Percentiles rank a stretch among this genome's conserved stretches.
Evolutionary conservation across 1,284 basidiomycete species (phyloP).

Genomic region (Sutorius eximius): DNA sequence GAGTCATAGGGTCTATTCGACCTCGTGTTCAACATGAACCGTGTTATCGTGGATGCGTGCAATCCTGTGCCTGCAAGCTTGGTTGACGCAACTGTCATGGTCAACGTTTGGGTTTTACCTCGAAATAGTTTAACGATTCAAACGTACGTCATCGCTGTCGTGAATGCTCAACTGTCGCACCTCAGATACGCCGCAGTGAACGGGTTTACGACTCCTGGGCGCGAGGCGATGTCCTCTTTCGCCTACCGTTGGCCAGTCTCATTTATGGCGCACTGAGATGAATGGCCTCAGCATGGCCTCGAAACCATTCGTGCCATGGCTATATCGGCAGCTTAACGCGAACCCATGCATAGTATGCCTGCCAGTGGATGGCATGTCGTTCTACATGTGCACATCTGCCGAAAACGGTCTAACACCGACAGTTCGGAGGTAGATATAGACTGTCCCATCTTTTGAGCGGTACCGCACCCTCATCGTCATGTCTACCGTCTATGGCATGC

Average conservation of each 20-base stretch:
- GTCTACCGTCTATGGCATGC: constrained; percentile 50
- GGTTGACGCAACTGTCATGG: constrained; percentile 11
- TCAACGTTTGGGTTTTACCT: constrained; percentile 26
- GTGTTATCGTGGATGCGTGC: constrained; percentile 15
- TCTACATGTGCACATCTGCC: constrained; percentile 20
- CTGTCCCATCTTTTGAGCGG: not conserved
- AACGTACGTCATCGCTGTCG: constrained; percentile 32
- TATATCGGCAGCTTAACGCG: constrained; percentile 27
- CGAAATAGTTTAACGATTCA: constrained; percentile 14
- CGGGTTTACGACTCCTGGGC: constrained; percentile 14
- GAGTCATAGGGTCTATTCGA: constrained; percentile 14
- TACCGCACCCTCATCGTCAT: constrained; percentile 14
- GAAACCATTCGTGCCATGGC: constrained; percentile 7
- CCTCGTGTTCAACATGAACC: constrained; percentile 31
- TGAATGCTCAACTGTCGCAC: constrained; percentile 10
- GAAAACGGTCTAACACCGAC: constrained; percentile 22
- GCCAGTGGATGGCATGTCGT: constrained; percentile 16
- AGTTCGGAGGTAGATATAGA: constrained; percentile 28
- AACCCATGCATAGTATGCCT: constrained; percentile 19
- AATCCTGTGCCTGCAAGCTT: constrained; percentile 13
- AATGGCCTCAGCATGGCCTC: constrained; percentile 19
- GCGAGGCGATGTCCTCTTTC: constrained; percentile 23
- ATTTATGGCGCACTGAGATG: constrained; percentile 13
- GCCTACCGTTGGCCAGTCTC: constrained; percentile 10
- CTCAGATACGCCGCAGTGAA: constrained; percentile 4